These are phyloP conservation scores for Pseudonectria foliicola DNA, from an alignment of 2,329 filamentous ascomycete species.

Conservation along the genomic window DNA sequence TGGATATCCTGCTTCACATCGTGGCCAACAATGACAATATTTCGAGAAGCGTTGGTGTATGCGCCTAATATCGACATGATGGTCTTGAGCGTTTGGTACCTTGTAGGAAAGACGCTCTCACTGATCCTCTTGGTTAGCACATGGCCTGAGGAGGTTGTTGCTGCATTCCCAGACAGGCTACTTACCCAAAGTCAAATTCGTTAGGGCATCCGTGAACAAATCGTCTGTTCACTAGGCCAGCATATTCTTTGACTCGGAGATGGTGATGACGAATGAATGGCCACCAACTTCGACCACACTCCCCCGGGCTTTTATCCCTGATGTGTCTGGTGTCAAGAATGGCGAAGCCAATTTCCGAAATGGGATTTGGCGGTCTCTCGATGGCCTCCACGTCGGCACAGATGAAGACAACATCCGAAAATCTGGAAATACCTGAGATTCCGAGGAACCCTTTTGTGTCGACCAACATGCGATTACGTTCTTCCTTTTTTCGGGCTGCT, in stretches of 20 bases:
- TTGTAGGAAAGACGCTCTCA: constrained; percentile 34
- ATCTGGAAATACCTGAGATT: constrained; percentile 28
- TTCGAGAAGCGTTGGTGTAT: constrained; percentile 28
- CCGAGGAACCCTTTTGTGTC: constrained; percentile 66
- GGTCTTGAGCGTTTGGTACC: constrained; percentile 24
- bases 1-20: constrained; percentile 59
- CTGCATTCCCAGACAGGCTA: background rate
- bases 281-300: constrained; percentile 59
- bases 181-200: constrained; percentile 67
- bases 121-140: constrained; percentile 23
- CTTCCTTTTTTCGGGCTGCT: constrained; percentile 43
- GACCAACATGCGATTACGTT: constrained; percentile 48
- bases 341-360: constrained; percentile 84
- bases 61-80: constrained; percentile 32
- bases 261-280: constrained; percentile 62
- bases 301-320: constrained; percentile 49
- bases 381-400: constrained; percentile 78
- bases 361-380: constrained; percentile 55
- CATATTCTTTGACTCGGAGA: constrained; percentile 66
- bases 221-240: constrained; percentile 55
- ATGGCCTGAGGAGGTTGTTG: background rate
- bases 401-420: constrained; percentile 51
- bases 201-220: constrained; percentile 70
- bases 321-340: constrained; percentile 64
- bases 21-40: constrained; percentile 75